Percentiles rank a stretch among this genome's conserved stretches.
These are phyloP conservation scores for Neurospora intermedia DNA, from an alignment of 495 filamentous ascomycete genomes.

Conservation along the genomic window DNA sequence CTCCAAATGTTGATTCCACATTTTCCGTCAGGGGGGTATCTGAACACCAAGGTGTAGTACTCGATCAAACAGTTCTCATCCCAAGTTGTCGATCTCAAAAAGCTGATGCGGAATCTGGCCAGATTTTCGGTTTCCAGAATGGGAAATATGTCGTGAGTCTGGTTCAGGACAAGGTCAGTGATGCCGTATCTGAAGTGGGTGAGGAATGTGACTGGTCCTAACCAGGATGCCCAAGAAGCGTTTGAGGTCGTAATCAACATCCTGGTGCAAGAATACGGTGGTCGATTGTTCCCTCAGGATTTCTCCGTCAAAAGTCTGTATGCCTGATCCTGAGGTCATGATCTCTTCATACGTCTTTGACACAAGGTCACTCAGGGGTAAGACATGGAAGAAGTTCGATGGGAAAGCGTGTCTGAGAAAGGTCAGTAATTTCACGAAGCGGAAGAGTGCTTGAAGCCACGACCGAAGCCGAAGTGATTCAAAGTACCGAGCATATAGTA, in stretches of 20 bases:
- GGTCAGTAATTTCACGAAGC: background rate
- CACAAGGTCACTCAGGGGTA: constrained; percentile 3
- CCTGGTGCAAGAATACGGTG: constrained; percentile 10
- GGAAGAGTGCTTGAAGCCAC: background rate
- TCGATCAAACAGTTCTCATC: constrained; percentile 7
- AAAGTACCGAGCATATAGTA: constrained; percentile 15
- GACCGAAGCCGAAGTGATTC: background rate
- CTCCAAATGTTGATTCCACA: constrained; percentile 17
- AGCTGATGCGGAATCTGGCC: constrained; percentile 13
- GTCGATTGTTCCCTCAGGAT: constrained; percentile 5
- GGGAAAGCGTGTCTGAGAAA: constrained; percentile 9
- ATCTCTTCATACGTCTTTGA: constrained; percentile 9
- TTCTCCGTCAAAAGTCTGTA: constrained; percentile 3
- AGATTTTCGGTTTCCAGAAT: constrained; percentile 13
- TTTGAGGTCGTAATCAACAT: constrained; percentile 2
- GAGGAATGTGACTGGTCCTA: background rate
- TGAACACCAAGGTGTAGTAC: constrained; percentile 12
- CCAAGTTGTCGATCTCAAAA: constrained; percentile 2
- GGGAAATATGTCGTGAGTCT: constrained; percentile 15
- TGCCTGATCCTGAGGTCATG: constrained; percentile 1
- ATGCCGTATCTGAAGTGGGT: background rate
- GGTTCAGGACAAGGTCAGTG: background rate
- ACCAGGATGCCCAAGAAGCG: constrained; percentile 15
- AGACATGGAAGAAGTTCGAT: constrained; percentile 11
- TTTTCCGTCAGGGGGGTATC: constrained; percentile 5